These are phyloP conservation scores for Hansenula sp. DNA, from an alignment of 1,139 yeast species.

Conservation along the genomic window DNA sequence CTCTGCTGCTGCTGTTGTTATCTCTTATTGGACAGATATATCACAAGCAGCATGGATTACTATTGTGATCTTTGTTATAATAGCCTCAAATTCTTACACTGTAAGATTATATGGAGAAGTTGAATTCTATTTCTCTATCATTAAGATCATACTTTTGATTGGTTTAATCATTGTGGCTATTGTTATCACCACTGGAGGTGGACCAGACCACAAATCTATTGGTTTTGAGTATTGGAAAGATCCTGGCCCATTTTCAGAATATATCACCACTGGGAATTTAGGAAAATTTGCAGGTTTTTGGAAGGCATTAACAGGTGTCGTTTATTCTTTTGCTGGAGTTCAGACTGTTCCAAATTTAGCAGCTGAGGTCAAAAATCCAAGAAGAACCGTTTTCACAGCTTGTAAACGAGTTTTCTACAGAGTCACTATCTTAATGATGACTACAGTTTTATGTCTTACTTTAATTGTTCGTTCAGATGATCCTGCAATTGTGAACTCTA, in stretches of 20 bases:
- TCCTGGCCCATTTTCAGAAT: slow-evolving; percentile 48
- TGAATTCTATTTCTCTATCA: slow-evolving; percentile 50
- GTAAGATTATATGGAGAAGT: slow-evolving; percentile 65
- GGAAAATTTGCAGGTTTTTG: slow-evolving; percentile 41
- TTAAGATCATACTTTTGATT: slow-evolving; percentile 55
- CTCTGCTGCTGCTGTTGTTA: slow-evolving; percentile 67
- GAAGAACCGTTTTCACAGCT: slow-evolving; percentile 40
- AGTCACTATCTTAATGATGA: slow-evolving; percentile 32
- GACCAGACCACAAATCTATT: slow-evolving; percentile 46
- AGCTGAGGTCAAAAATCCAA: slow-evolving; percentile 41
- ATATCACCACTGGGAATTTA: slow-evolving; percentile 39
- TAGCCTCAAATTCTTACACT: slow-evolving; percentile 53
- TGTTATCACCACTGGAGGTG: slow-evolving; percentile 44
- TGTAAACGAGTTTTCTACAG: slow-evolving; percentile 26
- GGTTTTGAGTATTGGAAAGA: slow-evolving; percentile 57
- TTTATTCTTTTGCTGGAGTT: slow-evolving; percentile 36
- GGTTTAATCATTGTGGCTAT: slow-evolving; percentile 63
- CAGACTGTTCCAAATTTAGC: slow-evolving; percentile 37
- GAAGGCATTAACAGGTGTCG: slow-evolving; percentile 28
- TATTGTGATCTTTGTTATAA: slow-evolving; percentile 50
- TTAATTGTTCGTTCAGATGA: slow-evolving; percentile 40
- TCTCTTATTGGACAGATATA: slow-evolving; percentile 56
- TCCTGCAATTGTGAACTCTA: slow-evolving; percentile 28
- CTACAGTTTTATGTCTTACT: slow-evolving; percentile 37
- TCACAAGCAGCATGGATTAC: slow-evolving; percentile 62